Conservation (phyloP, 306 rosid genomes). For the Vigna mungo region DNA sequence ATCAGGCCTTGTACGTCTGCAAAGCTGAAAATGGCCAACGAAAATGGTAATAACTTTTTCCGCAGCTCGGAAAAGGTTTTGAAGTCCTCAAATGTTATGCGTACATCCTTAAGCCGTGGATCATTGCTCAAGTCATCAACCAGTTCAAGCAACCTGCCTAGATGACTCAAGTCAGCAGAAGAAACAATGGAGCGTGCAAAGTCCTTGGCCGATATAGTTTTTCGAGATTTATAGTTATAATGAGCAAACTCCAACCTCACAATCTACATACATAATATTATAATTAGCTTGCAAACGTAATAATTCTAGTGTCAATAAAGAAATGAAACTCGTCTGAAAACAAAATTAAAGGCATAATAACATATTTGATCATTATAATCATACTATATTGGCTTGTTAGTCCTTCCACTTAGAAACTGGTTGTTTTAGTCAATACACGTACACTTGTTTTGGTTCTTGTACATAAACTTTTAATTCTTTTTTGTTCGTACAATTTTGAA, state of each 20-base stretch:
- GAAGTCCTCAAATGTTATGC: constrained; percentile 25
- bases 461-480: background rate
- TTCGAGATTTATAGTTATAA: constrained; percentile 17
- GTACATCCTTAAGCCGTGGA: constrained; percentile 6
- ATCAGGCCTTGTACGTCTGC: constrained; percentile 18
- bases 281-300: background rate
- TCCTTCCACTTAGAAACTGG: background rate
- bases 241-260: constrained; percentile 22
- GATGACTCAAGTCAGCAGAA: constrained; percentile 30
- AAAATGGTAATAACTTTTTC: constrained; percentile 16
- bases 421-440: background rate
- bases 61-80: constrained; percentile 20
- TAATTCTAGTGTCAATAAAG: too few relatives aligned
- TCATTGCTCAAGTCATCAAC: background rate
- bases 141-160: constrained; percentile 12
- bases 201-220: constrained; percentile 10
- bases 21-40: constrained; percentile 21
- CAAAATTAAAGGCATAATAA: background rate
- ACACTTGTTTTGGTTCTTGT: background rate
- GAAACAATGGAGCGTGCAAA: constrained; percentile 24
- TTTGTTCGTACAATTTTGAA: background rate
- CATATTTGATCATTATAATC: background rate
- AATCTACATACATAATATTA: constrained; percentile 1
- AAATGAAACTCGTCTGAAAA: too few relatives aligned
- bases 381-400: too few relatives aligned